Conservation (phyloP, 208 protist genomes). For the Wallacemonas rigidus region DNA sequence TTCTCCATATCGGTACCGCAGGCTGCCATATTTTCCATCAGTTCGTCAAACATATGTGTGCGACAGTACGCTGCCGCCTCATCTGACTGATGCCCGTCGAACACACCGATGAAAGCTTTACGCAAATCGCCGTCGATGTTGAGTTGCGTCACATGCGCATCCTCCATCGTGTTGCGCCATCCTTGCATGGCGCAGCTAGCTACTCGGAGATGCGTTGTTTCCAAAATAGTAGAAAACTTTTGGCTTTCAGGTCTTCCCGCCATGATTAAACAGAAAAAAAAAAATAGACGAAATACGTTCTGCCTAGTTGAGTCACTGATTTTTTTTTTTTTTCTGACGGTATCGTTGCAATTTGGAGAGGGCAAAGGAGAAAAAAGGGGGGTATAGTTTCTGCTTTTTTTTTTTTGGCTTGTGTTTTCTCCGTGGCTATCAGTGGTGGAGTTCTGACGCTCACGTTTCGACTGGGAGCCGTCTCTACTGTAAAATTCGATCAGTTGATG, state of each 20-base stretch:
- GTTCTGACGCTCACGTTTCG: too few species aligned
- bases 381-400: background rate
- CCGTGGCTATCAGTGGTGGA: background rate
- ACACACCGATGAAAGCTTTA: constrained; percentile 87
- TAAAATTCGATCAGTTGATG: too few species aligned
- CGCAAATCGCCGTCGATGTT: constrained; percentile 77
- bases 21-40: constrained; percentile 46
- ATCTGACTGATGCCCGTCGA: constrained; percentile 89
- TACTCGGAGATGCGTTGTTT: constrained; percentile 81
- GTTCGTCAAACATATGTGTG: constrained; percentile 72
- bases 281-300: background rate
- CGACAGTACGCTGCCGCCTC: constrained; percentile 81
- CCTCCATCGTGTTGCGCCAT: constrained; percentile 92
- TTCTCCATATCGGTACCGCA: constrained; percentile 28
- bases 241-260: constrained; percentile 89
- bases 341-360: too few species aligned
- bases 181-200: constrained; percentile 93
- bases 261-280: constrained; percentile 41
- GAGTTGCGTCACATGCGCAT: constrained; percentile 84
- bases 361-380: too few species aligned
- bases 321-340: constrained; percentile 17
- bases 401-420: background rate
- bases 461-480: too few species aligned
- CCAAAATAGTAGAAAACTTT: constrained; percentile 89
- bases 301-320: background rate